These are phyloP conservation scores for Maudiozyma saulgeensis DNA, from an alignment of 805 yeast species.

Conservation along the genomic window DNA sequence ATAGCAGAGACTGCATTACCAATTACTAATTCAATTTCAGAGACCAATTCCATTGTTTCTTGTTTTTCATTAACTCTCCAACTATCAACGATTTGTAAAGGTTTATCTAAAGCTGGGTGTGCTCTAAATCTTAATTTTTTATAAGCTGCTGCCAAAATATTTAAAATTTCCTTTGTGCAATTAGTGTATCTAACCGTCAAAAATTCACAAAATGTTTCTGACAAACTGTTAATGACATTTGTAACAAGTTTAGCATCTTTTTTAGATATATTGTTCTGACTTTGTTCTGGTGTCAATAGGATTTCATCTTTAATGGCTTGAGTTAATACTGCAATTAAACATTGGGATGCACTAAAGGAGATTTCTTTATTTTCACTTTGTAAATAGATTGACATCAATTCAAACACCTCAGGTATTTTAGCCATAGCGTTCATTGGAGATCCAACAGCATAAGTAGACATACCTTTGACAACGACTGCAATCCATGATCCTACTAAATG, in stretches of 20 bases:
- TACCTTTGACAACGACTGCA: slow-evolving; percentile 84
- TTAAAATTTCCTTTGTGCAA: slow-evolving; percentile 66
- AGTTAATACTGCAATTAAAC: slow-evolving; percentile 68
- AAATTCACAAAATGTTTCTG: slow-evolving; percentile 48
- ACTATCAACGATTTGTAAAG: slow-evolving; percentile 66
- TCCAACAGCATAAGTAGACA: slow-evolving; percentile 43
- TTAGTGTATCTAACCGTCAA: slow-evolving; percentile 66
- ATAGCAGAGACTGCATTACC: slow-evolving; percentile 67
- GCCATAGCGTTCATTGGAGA: slow-evolving; percentile 44
- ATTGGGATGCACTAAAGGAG: slow-evolving; percentile 71
- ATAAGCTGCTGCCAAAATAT: slow-evolving; percentile 53
- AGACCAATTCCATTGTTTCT: slow-evolving; percentile 46
- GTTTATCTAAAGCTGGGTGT: slow-evolving; percentile 59
- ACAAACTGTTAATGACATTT: slow-evolving; percentile 45
- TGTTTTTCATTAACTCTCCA: slow-evolving; percentile 70
- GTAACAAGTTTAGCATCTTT: slow-evolving; percentile 42
- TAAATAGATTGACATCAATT: slow-evolving; percentile 54
- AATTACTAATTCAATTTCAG: slow-evolving; percentile 72
- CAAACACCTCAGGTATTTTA: slow-evolving; percentile 48
- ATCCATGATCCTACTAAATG: slow-evolving; percentile 92
- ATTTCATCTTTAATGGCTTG: slow-evolving; percentile 55
- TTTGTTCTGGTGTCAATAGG: slow-evolving; percentile 48
- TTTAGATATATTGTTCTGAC: slow-evolving; percentile 20
- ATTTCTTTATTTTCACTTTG: slow-evolving; percentile 56
- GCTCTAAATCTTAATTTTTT: slow-evolving; percentile 54